phyloP scores from a whole-genome alignment of 1,284 basidiomycete species.

The Ganoderma sp. region DNA sequence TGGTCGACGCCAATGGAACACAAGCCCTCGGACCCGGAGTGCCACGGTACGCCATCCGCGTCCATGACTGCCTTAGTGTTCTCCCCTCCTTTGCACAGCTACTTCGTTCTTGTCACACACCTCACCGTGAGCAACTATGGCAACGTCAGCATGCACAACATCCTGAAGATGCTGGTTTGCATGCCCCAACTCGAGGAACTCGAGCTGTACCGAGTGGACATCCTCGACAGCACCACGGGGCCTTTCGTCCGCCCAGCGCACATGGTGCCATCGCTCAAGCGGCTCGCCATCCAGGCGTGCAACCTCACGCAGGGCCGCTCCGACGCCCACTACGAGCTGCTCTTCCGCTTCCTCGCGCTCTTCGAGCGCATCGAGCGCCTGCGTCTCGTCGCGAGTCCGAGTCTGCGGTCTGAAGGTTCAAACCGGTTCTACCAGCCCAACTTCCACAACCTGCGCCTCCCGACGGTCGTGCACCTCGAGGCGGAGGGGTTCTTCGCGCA shows the following conservation, averaged over 20 bases:
- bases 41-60: background rate
- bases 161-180: background rate
- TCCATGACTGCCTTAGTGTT: background rate
- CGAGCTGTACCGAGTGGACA: background rate
- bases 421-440: background rate
- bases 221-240: background rate
- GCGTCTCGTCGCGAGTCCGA: background rate
- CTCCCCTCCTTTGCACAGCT: background rate
- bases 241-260: background rate
- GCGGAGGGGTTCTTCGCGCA: background rate
- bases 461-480: background rate
- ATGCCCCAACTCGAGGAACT: background rate
- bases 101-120: background rate
- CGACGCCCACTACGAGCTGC: background rate
- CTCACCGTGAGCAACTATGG: background rate
- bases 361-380: slow-evolving; percentile 1
- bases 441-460: background rate
- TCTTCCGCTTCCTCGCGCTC: slow-evolving; percentile 1
- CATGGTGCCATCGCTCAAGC: background rate
- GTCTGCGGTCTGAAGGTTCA: too few species aligned
- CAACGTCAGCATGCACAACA: background rate
- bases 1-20: background rate
- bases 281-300: background rate
- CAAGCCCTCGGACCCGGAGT: background rate
- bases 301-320: background rate